These are phyloP conservation scores for Davidsoniella virescens DNA, from an alignment of 2,329 filamentous ascomycete species.

Conservation along the genomic window DNA sequence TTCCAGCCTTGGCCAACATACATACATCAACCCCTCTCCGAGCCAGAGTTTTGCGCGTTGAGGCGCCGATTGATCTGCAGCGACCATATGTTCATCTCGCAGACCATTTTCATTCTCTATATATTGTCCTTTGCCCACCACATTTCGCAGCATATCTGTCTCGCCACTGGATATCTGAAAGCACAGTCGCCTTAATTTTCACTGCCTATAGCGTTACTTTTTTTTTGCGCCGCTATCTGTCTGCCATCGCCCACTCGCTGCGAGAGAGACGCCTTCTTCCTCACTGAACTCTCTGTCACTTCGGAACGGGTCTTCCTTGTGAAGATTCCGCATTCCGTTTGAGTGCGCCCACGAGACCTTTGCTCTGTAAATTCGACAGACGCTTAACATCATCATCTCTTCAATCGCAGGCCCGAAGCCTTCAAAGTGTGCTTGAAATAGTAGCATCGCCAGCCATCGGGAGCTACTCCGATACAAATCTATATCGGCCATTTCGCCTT, in stretches of 20 bases:
- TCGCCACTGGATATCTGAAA: background rate
- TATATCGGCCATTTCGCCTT: background rate
- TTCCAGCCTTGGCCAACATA: background rate
- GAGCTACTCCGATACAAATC: background rate
- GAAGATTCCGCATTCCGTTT: constrained; percentile 9
- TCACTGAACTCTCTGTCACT: background rate
- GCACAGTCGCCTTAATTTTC: background rate
- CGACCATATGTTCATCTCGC: background rate
- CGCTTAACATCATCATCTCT: background rate
- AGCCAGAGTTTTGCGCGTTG: background rate
- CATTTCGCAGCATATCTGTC: background rate
- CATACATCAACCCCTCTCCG: background rate
- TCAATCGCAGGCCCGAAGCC: background rate
- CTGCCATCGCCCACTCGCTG: background rate
- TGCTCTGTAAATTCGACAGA: too few species aligned
- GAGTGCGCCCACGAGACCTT: too few species aligned
- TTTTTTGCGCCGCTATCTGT: background rate
- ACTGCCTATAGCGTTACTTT: background rate
- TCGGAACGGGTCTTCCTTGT: constrained; percentile 11
- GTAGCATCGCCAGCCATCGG: background rate
- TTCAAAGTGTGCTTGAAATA: too few species aligned
- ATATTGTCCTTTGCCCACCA: background rate
- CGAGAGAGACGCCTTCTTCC: background rate
- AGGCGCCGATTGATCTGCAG: constrained; percentile 9
- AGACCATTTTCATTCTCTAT: background rate